Conservation (phyloP, 2,329 filamentous ascomycete species). For the Fusarium graminum region DNA sequence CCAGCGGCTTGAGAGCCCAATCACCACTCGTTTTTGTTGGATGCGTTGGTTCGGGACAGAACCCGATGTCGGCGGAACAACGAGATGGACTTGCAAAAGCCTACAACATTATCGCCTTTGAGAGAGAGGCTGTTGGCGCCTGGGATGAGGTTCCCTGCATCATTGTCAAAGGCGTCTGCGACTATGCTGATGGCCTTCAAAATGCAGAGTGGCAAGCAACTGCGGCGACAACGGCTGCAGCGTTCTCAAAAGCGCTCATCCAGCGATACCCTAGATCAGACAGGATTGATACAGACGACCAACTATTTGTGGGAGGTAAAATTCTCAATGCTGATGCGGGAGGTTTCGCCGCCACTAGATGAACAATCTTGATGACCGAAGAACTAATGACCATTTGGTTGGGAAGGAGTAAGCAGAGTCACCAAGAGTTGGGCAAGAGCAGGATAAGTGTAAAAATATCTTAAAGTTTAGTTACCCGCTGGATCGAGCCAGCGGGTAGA, state of each 20-base stretch:
- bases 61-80: constrained; percentile 53
- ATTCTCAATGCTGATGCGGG: too few species aligned
- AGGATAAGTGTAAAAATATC: too few species aligned
- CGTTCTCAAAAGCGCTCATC: constrained; percentile 58
- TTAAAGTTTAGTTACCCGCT: too few species aligned
- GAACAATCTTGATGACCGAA: too few species aligned
- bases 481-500: too few species aligned
- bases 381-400: too few species aligned
- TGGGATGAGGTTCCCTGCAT: constrained; percentile 54
- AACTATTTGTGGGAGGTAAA: not conserved
- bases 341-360: too few species aligned
- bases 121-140: constrained; percentile 53
- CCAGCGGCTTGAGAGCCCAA: not conserved
- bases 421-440: too few species aligned
- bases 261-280: constrained; percentile 13
- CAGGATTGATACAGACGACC: not conserved
- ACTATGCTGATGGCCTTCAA: constrained; percentile 50
- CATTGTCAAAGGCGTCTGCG: constrained; percentile 56
- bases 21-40: constrained; percentile 52
- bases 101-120: constrained; percentile 44
- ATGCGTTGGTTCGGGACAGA: constrained; percentile 54
- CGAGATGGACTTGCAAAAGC: constrained; percentile 52
- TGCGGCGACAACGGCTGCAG: constrained; percentile 56
- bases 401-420: too few species aligned
- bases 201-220: constrained; percentile 54